These are phyloP conservation scores for Barbarea vulgaris DNA, from an alignment of 345 rosid species.

Conservation along the genomic window DNA sequence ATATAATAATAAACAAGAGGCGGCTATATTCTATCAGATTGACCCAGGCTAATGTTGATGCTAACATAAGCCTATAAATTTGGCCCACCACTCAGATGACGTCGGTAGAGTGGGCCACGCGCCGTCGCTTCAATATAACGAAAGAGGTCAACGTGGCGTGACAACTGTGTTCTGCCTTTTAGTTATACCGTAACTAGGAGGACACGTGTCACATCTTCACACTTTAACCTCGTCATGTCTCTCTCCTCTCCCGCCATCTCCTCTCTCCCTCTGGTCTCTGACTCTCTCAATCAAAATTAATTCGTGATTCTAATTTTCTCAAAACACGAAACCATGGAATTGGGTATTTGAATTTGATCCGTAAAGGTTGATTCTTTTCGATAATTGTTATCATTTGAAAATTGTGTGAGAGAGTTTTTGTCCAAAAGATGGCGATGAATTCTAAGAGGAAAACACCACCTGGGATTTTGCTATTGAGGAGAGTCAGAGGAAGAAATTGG, in stretches of 20 bases:
- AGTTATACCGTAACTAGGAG: constrained; percentile 8
- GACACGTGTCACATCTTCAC: constrained; percentile 40
- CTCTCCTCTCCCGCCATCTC: constrained; percentile 58
- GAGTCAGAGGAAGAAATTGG: constrained; percentile 71
- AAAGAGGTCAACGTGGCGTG: constrained; percentile 44
- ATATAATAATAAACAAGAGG: neutral
- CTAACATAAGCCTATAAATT: neutral
- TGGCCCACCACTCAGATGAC: constrained; percentile 20
- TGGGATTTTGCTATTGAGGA: constrained; percentile 59
- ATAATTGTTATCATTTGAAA: neutral
- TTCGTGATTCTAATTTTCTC: constrained; percentile 32
- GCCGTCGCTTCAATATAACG: constrained; percentile 29
- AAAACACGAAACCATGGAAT: constrained; percentile 17
- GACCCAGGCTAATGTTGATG: constrained; percentile 8
- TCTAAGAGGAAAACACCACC: constrained; percentile 65
- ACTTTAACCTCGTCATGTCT: constrained; percentile 34
- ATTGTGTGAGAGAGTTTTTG: neutral
- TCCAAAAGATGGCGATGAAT: constrained; percentile 44
- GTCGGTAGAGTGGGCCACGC: constrained; percentile 23
- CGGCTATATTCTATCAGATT: constrained; percentile 1
- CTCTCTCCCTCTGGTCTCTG: constrained; percentile 49
- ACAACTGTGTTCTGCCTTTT: constrained; percentile 49
- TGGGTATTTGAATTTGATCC: constrained; percentile 27
- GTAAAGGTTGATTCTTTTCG: neutral
- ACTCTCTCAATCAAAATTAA: constrained; percentile 34